Percentiles rank a stretch among this genome's conserved stretches.
Conservation (phyloP, 208 protist species). For the Acanthamoeba triangularis region DNA sequence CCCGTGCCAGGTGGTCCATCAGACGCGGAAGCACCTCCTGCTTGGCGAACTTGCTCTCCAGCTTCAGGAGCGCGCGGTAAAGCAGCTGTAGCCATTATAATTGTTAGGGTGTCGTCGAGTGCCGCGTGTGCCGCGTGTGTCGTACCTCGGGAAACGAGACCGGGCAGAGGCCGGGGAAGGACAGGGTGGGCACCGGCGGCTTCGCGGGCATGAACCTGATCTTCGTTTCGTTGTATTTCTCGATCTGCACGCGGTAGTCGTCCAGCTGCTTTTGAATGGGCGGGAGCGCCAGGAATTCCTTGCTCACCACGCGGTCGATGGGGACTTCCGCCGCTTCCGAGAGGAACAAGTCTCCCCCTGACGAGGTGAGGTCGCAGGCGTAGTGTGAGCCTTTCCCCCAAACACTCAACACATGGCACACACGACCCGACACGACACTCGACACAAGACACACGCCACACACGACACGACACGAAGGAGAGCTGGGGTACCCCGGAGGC, state of each 20-base stretch:
- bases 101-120: not conserved
- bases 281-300: not conserved
- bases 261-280: not conserved
- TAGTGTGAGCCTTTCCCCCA: not conserved
- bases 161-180: not conserved
- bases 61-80: not conserved
- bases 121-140: not conserved
- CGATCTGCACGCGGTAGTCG: not conserved
- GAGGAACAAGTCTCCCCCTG: not conserved
- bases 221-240: not conserved
- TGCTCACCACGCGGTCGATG: not conserved
- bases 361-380: not conserved
- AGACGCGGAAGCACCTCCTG: not conserved
- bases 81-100: not conserved
- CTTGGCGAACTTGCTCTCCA: conserved; percentile 2
- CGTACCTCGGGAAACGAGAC: not conserved
- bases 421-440: no score
- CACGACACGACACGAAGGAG: not conserved
- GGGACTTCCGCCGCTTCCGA: not conserved
- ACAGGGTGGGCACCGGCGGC: not conserved
- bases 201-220: not conserved
- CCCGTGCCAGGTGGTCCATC: conserved; percentile 5
- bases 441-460: not conserved
- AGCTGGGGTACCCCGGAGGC: not conserved
- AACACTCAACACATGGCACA: not conserved